Conservation (phyloP, 2,329 filamentous ascomycete species). For the Colletotrichum tofieldiae region DNA sequence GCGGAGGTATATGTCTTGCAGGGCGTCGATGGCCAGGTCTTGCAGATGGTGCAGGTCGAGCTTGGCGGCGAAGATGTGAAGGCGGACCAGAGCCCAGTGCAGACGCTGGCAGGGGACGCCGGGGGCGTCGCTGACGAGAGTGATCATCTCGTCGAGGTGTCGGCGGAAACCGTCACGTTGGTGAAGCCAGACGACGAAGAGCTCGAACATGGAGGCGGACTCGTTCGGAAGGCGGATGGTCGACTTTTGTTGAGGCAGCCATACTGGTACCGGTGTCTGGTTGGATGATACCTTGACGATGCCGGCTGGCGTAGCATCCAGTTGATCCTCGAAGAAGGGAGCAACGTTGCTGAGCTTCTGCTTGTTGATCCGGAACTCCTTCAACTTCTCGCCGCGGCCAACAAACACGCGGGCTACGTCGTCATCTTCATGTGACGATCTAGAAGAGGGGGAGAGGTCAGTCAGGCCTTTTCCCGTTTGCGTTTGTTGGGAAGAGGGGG, state of each 20-base stretch:
- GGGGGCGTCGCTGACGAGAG: conserved; percentile 45
- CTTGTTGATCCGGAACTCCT: conserved; percentile 60
- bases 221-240: conserved; percentile 60
- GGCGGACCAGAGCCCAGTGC: conserved; percentile 71
- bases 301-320: conserved; percentile 55
- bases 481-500: background rate
- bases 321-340: conserved; percentile 63
- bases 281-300: conserved; percentile 41
- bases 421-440: conserved; percentile 28
- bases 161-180: conserved; percentile 56
- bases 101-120: conserved; percentile 47
- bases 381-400: conserved; percentile 55
- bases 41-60: conserved; percentile 67
- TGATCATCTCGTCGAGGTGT: conserved; percentile 60
- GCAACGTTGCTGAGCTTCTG: conserved; percentile 63
- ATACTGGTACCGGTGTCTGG: conserved; percentile 52
- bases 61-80: conserved; percentile 71
- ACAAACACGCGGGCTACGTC: conserved; percentile 57
- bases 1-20: conserved; percentile 72
- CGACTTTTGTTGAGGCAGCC: conserved; percentile 50
- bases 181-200: conserved; percentile 70
- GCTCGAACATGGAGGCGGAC: conserved; percentile 66
- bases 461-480: conserved; percentile 3
- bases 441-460: background rate
- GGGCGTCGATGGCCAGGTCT: conserved; percentile 70